Evolutionary conservation across 768 basidiomycete species (phyloP).

Genomic region (Amyloporia xantha): DNA sequence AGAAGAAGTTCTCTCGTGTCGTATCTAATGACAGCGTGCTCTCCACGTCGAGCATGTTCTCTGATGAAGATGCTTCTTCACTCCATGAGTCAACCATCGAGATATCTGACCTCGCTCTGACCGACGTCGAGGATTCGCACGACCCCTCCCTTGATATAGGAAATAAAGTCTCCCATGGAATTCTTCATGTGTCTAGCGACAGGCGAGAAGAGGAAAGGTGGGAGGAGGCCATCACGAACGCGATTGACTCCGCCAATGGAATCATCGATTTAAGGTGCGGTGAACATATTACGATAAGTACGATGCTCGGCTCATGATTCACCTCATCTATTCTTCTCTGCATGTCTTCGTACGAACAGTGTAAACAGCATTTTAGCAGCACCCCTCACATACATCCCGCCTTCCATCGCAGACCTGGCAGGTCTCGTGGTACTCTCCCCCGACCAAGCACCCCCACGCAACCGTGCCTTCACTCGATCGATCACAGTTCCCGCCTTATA

Average conservation of each 20-base stretch:
- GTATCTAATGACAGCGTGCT: slow-evolving; percentile 1
- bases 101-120: slow-evolving; percentile 8
- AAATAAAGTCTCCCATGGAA: too few species aligned
- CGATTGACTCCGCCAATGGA: slow-evolving; percentile 43
- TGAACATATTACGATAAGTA: background rate
- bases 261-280: slow-evolving; percentile 51
- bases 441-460: slow-evolving; percentile 21
- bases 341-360: background rate
- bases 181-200: too few species aligned
- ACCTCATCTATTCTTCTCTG: background rate
- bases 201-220: too few species aligned
- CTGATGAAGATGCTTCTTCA: too few species aligned
- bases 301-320: too few species aligned
- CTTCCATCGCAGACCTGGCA: slow-evolving; percentile 36
- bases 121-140: slow-evolving; percentile 13
- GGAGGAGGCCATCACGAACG: slow-evolving; percentile 38
- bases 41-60: slow-evolving; percentile 1
- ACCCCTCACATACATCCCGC: slow-evolving; percentile 41
- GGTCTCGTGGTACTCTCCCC: slow-evolving; percentile 40
- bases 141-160: too few species aligned
- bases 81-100: background rate
- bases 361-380: background rate
- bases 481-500: slow-evolving; percentile 14
- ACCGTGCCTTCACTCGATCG: slow-evolving; percentile 16
- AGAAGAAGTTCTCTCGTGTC: slow-evolving; percentile 13